Percentiles rank a stretch among this genome's conserved stretches.
These are phyloP conservation scores for Mycena metata DNA, from an alignment of 768 basidiomycete species.

Conservation along the genomic window DNA sequence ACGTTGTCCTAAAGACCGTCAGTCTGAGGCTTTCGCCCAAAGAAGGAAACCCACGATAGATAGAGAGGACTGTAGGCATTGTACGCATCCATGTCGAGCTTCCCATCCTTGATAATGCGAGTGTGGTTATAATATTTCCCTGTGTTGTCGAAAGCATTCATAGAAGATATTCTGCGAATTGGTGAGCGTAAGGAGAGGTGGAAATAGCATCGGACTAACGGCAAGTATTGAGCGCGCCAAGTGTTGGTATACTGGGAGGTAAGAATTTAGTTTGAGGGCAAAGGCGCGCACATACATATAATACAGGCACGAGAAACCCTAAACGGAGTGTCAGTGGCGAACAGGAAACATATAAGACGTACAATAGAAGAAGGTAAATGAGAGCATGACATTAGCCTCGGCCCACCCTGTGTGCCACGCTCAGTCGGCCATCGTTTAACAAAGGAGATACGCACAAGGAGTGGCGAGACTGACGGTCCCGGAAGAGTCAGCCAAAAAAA, in stretches of 20 bases:
- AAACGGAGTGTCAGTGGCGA: conserved; percentile 7
- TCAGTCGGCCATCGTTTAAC: conserved; percentile 8
- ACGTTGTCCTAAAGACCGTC: conserved; percentile 58
- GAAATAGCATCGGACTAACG: conserved; percentile 48
- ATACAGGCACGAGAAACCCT: conserved; percentile 66
- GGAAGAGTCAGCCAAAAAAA: conserved; percentile 2
- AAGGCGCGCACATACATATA: conserved; percentile 52
- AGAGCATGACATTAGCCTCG: conserved; percentile 74
- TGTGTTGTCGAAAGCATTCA: conserved; percentile 71
- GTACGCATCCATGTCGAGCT: conserved; percentile 61
- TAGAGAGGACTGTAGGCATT: conserved; percentile 62
- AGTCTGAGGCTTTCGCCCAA: background rate
- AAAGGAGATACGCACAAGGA: conserved; percentile 54
- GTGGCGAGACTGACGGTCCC: conserved; percentile 55
- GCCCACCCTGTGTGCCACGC: conserved; percentile 71
- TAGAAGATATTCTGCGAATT: conserved; percentile 57
- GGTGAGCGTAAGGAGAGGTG: conserved; percentile 32
- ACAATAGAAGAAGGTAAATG: conserved; percentile 79
- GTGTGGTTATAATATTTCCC: conserved; percentile 60
- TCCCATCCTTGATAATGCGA: conserved; percentile 56
- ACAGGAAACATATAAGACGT: conserved; percentile 33
- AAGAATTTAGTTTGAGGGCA: conserved; percentile 29
- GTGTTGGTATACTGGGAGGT: conserved; percentile 61
- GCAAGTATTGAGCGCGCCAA: conserved; percentile 71
- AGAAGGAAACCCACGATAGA: conserved; percentile 53